Conservation (phyloP, 352 stramenopile species). For the Phytophthora pluvialis region DNA sequence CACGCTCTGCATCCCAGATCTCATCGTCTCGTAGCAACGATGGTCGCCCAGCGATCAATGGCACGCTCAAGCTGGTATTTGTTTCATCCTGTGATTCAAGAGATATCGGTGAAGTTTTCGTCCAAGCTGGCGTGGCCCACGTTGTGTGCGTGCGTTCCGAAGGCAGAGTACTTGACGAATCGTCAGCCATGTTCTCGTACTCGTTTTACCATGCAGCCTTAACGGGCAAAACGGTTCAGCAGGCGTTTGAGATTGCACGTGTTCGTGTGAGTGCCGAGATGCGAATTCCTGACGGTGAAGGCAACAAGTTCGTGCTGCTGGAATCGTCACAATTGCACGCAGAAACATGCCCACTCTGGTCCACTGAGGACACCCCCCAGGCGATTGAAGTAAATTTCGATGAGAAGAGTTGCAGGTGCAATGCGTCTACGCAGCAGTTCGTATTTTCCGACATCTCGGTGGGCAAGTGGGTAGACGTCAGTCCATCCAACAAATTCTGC, state of each 20-base stretch:
- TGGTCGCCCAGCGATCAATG: constrained; percentile 30
- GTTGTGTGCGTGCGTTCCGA: constrained; percentile 83
- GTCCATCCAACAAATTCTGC: constrained; percentile 66
- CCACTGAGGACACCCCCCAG: constrained; percentile 27
- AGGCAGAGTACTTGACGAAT: constrained; percentile 71
- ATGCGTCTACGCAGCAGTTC: constrained; percentile 54
- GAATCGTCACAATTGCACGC: constrained; percentile 71
- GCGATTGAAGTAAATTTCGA: constrained; percentile 64
- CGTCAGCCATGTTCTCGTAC: constrained; percentile 77
- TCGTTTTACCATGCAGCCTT: constrained; percentile 83
- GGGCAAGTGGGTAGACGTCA: constrained; percentile 81
- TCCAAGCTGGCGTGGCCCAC: constrained; percentile 75
- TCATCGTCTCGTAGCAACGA: constrained; percentile 38
- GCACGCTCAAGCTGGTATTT: constrained; percentile 80
- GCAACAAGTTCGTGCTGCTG: constrained; percentile 81
- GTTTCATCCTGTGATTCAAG: constrained; percentile 83
- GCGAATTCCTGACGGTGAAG: constrained; percentile 63
- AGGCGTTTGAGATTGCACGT: constrained; percentile 79
- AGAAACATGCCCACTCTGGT: constrained; percentile 52
- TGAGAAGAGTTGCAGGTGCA: constrained; percentile 60
- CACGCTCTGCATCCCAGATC: constrained; percentile 13
- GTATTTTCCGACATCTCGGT: constrained; percentile 78
- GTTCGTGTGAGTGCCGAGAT: constrained; percentile 77
- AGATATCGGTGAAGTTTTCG: constrained; percentile 83
- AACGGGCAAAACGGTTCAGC: constrained; percentile 72